Evolutionary conservation across 139 green algal genomes (phyloP).

Genomic region (Tetraselmis chui): DNA sequence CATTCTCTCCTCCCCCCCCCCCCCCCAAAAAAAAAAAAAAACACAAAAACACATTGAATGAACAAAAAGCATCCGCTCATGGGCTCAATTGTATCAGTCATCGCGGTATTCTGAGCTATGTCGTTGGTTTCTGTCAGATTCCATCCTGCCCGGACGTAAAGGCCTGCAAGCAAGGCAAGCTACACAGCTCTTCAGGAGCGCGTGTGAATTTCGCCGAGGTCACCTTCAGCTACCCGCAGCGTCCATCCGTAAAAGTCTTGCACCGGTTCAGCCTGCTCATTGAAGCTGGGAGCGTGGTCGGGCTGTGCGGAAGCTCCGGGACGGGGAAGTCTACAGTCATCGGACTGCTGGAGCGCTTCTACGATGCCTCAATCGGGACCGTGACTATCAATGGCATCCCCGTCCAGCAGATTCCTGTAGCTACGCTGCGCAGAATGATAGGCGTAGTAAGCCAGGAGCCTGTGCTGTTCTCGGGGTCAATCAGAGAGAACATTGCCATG

Average conservation of each 20-base stretch:
- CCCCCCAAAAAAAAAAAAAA: no score
- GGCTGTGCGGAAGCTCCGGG: neutral
- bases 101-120: no score
- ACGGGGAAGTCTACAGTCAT: constrained; percentile 27
- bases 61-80: no score
- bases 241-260: neutral
- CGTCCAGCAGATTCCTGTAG: neutral
- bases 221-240: neutral
- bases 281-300: neutral
- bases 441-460: constrained; percentile 37
- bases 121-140: neutral
- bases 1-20: no score
- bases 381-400: constrained; percentile 1
- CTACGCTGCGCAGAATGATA: constrained; percentile 16
- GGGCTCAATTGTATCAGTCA: no score
- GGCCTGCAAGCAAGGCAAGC: neutral
- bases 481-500: constrained; percentile 1
- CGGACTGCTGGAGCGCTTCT: constrained; percentile 46
- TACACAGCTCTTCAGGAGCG: neutral
- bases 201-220: neutral
- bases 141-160: neutral
- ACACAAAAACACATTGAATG: no score
- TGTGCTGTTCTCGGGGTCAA: constrained; percentile 26
- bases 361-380: constrained; percentile 29
- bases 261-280: neutral